Conservation (phyloP, 805 yeast species). For the Saturnispora sanitii region DNA sequence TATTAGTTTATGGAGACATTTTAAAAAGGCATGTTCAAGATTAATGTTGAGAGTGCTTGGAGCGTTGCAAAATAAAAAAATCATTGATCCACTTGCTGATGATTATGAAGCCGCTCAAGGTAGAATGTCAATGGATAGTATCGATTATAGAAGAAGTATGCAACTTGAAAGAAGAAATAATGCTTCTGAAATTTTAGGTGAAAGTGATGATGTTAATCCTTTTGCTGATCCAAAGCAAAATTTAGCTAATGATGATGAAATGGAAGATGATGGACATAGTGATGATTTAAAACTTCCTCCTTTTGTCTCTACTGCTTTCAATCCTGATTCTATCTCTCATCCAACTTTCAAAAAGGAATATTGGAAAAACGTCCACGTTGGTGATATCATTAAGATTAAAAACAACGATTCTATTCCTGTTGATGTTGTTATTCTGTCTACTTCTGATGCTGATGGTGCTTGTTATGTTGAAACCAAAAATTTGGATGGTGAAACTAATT, state of each 20-base stretch:
- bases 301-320: slow-evolving; percentile 22
- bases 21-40: slow-evolving; percentile 39
- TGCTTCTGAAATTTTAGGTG: slow-evolving; percentile 8
- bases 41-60: slow-evolving; percentile 13
- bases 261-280: slow-evolving; percentile 7
- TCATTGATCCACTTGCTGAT: slow-evolving; percentile 22
- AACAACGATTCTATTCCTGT: slow-evolving; percentile 75
- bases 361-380: slow-evolving; percentile 72
- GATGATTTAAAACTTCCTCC: slow-evolving; percentile 18
- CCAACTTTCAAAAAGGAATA: slow-evolving; percentile 32
- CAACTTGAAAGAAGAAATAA: slow-evolving; percentile 13
- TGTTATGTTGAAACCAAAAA: slow-evolving; percentile 74
- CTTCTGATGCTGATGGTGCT: slow-evolving; percentile 58
- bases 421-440: slow-evolving; percentile 55
- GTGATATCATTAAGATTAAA: slow-evolving; percentile 58
- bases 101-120: slow-evolving; percentile 13
- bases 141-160: slow-evolving; percentile 24
- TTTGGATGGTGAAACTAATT: slow-evolving; percentile 71
- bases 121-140: slow-evolving; percentile 26
- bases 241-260: slow-evolving; percentile 10
- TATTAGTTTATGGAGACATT: slow-evolving; percentile 57
- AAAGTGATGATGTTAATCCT: slow-evolving; percentile 13
- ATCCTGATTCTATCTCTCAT: slow-evolving; percentile 10
- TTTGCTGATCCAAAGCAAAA: slow-evolving; percentile 20
- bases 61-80: slow-evolving; percentile 18